Evolutionary conservation across 164 flowering plant genomes (phyloP).

Genomic region (Echeveria elegans): DNA sequence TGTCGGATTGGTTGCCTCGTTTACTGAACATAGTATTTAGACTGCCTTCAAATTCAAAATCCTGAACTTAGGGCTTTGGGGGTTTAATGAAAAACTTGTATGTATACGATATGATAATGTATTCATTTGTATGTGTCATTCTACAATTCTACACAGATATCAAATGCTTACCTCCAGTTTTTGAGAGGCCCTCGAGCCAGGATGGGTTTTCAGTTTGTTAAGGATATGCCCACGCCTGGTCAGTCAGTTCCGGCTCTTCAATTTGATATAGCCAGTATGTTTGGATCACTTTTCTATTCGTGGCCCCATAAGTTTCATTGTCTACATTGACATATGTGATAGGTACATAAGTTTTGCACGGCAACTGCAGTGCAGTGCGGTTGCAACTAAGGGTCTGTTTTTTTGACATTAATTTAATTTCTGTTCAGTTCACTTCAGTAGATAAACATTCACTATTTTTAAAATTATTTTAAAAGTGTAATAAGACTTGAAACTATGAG

Average conservation of each 20-base stretch:
- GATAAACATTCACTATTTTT: too few species aligned
- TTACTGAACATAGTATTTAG: slow-evolving; percentile 73
- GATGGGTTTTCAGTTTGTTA: slow-evolving; percentile 63
- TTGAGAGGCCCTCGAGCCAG: slow-evolving; percentile 45
- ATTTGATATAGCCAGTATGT: slow-evolving; percentile 69
- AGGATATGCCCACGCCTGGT: slow-evolving; percentile 86
- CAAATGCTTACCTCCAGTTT: slow-evolving; percentile 78
- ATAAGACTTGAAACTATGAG: too few species aligned
- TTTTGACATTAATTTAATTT: too few species aligned
- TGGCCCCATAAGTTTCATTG: slow-evolving; percentile 69
- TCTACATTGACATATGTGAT: not conserved
- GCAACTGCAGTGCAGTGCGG: not conserved
- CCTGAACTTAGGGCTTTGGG: not conserved
- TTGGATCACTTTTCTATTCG: slow-evolving; percentile 77
- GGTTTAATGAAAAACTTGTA: too few species aligned
- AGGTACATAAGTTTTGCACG: too few species aligned
- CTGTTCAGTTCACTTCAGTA: too few species aligned
- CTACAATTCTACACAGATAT: slow-evolving; percentile 50
- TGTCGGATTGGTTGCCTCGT: slow-evolving; percentile 55
- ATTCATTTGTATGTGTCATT: not conserved
- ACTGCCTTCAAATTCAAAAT: not conserved
- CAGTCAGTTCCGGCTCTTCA: too few species aligned
- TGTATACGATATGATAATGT: not conserved
- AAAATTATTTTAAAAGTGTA: too few species aligned
- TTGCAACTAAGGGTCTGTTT: too few species aligned